Conservation (phyloP, 2,329 filamentous ascomycete species). For the Colletotrichum cereale region DNA sequence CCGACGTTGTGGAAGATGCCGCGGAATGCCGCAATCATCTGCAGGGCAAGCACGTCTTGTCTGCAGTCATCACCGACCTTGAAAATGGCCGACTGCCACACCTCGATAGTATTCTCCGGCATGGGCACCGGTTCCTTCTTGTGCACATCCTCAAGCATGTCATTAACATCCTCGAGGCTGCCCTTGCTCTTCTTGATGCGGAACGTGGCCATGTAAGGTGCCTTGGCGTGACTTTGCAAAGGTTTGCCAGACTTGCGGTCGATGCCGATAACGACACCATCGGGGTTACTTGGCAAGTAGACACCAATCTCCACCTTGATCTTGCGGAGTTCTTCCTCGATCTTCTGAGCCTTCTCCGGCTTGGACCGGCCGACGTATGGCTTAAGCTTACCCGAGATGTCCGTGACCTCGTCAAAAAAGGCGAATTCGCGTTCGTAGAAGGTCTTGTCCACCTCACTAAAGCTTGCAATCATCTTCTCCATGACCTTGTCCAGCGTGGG, state of each 20-base stretch:
- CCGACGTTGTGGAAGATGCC: slow-evolving; percentile 97
- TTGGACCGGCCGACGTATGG: slow-evolving; percentile 93
- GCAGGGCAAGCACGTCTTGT: slow-evolving; percentile 94
- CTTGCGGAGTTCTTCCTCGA: slow-evolving; percentile 96
- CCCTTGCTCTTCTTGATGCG: slow-evolving; percentile 86
- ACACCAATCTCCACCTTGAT: slow-evolving; percentile 98
- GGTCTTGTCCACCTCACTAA: slow-evolving; percentile 79
- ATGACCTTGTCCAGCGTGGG: slow-evolving; percentile 93
- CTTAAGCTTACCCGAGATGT: slow-evolving; percentile 94
- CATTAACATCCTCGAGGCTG: slow-evolving; percentile 64
- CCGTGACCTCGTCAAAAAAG: slow-evolving; percentile 98
- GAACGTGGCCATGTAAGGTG: slow-evolving; percentile 99
- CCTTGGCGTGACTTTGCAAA: slow-evolving; percentile 96
- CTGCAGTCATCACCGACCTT: slow-evolving; percentile 99
- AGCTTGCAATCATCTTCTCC: slow-evolving; percentile 84
- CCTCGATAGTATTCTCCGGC: slow-evolving; percentile 77
- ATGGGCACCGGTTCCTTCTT: slow-evolving; percentile 49
- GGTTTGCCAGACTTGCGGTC: slow-evolving; percentile 98
- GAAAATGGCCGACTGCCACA: slow-evolving; percentile 99
- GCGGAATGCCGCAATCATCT: slow-evolving; percentile 98
- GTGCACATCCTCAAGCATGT: slow-evolving; percentile 62
- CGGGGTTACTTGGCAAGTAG: slow-evolving; percentile 96
- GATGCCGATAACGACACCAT: slow-evolving; percentile 97
- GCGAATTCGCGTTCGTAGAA: slow-evolving; percentile 96
- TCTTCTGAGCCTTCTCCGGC: slow-evolving; percentile 98